Base-by-base conservation (phyloP, 2,329 filamentous ascomycete species). In the Microsporum ferrugineum region DNA sequence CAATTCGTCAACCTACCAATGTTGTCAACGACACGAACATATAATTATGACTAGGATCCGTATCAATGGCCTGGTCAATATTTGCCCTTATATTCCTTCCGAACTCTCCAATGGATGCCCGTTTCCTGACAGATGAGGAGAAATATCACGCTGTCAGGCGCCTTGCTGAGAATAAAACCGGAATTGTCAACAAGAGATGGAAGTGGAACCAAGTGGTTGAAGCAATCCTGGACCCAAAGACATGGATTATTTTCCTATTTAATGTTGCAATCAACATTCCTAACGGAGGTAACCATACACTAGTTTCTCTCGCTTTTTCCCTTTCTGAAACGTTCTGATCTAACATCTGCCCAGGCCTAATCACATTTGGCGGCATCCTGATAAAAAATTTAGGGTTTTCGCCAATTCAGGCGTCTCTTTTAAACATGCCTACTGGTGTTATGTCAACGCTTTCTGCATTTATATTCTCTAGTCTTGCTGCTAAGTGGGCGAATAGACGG, bases 301-400 rank as follows among this genome's bases (percentile, higher is more conserved):
- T 23, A 23, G 17, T 1, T 29, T 29, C 45, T 14, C 23, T 7
- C 23, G 6, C 12, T 41, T 47, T 33, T 38, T 4, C 10, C 34
- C 38, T 14, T 3, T 34, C 17, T 55, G 23, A 17, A 8, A 31
- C 14, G n/a, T 10, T 43, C 57, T 1, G 7, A 17, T 31, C 14
- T 41, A 43, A 58, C 31, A 34, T 38, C 55, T 36, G 38, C 17
- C 31, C 31, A 66, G 73, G 71, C 8, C 64, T 75, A 6, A 71
- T 69, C 3, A 72, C 71, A 0, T 76, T 74, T 63, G 72, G 70
- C 23, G 69, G 71, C 7, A 72, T 76, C 41, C 84, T 87, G 64
- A 74, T 87, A 12, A 73, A 78, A 57, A 77, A 82, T 60, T 88
- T 90, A 84, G 87, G 87, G 7, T 89, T 86, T 72, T 81, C 80